Base-by-base conservation (phyloP, 108 stramenopile genomes). In the Cyclostephanos invisitatus region DNA sequence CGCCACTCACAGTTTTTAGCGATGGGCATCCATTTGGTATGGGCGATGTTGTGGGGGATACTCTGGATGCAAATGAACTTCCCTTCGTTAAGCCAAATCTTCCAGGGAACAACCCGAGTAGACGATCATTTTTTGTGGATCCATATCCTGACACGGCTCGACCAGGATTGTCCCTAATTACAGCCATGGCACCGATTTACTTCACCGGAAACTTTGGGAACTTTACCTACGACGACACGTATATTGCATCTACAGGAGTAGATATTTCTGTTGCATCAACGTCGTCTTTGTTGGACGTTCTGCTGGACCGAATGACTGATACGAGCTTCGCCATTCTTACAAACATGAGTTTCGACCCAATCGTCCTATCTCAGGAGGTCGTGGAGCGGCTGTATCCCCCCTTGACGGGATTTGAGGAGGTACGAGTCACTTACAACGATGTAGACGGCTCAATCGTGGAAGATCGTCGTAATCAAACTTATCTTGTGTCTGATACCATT, bases 381-480 rank as follows among this genome's bases (percentile, higher is more conserved):
- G 74, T 75, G 1, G 68, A 70, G 24, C 44, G 24, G 24, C 29
- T 75, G 15, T 75, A 75, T 48, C 74, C 74, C 18, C 20, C 64
- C 20, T 35, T 67, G 18, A 71, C 69, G 24, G 70, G 69, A 9
- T 71, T 67, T 7, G 70, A 77, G 36, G 76, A 70, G 15, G 10
- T 22, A 1, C 3, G 66, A 7, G 10, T 67, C 6, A 67, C 66
- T 8, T 54, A 54, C 50, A 42, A 11, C 40, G 56, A 68, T 36
- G 22, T 47, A 7, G 67, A 68, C 46, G 74, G 74, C 7, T 58
- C 67, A 10, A 54, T 75, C 3, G 4, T 61, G 28, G 67, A 69
- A 5, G 74, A 75, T 61, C 64, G 74, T 1, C 35, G 74, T 11
- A 75, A 75, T 61, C 74, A 61, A 35, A 75, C 74, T 21, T 75